Evolutionary conservation across 2,329 filamentous ascomycete species (phyloP).

Genomic region (Trichophyton benhamiae): DNA sequence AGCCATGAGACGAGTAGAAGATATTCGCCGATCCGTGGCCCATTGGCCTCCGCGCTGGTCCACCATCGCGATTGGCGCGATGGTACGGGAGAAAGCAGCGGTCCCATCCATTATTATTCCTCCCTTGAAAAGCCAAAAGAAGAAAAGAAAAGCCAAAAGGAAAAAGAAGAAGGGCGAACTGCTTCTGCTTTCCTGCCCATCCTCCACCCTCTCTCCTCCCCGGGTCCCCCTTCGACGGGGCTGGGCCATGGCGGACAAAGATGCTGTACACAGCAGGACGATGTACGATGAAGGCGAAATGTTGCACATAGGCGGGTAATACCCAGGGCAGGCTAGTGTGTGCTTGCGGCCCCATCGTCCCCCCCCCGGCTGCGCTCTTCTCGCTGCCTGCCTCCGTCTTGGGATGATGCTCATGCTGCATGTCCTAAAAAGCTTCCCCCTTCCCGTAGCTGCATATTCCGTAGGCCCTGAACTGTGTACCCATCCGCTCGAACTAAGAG

Average conservation of each 20-base stretch:
- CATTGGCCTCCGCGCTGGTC: conserved; percentile 2
- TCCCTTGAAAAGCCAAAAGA: background rate
- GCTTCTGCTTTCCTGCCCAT: no score
- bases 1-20: background rate
- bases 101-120: background rate
- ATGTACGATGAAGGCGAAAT: background rate
- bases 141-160: background rate
- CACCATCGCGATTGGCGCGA: conserved; percentile 1
- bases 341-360: background rate
- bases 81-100: background rate
- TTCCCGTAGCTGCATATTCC: conserved; percentile 3
- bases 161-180: no score
- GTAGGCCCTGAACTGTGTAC: background rate
- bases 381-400: background rate
- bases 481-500: background rate
- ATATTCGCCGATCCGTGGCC: conserved; percentile 2
- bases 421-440: background rate
- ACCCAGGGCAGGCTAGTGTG: background rate
- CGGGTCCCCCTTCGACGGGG: background rate
- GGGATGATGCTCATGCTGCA: background rate
- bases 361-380: background rate
- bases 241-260: background rate
- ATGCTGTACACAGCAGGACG: background rate
- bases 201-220: background rate
- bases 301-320: conserved; percentile 1